A percentile compares a stretch with the other conserved stretches of the same genome.
Conservation (phyloP, 129 eudicot species). For the Pittosporum tobira region DNA sequence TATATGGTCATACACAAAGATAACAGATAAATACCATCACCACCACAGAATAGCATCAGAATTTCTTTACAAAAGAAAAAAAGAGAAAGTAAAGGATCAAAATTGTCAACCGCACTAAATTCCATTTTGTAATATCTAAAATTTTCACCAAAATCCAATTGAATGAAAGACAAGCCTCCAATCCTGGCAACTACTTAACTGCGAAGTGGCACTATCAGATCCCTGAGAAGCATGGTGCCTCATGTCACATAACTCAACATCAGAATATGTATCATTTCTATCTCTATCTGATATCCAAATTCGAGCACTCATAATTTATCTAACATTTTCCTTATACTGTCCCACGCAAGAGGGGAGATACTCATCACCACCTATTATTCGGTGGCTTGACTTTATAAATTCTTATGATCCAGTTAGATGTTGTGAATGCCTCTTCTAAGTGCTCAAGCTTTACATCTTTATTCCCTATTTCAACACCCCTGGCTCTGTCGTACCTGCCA, state of each 20-base stretch:
- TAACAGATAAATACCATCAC: too few relatives aligned
- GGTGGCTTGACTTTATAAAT: conserved; percentile 96
- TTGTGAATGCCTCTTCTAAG: conserved; percentile 91
- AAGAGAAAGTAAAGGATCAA: too few relatives aligned
- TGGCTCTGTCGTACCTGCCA: conserved; percentile 82
- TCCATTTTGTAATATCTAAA: background rate
- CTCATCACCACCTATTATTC: conserved; percentile 70
- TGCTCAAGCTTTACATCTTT: conserved; percentile 87
- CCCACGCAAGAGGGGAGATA: conserved; percentile 5
- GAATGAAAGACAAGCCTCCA: background rate
- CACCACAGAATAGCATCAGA: too few relatives aligned
- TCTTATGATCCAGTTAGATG: conserved; percentile 93
- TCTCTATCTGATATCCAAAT: background rate
- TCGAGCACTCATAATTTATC: conserved; percentile 2
- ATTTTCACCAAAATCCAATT: too few relatives aligned
- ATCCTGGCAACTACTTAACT: background rate
- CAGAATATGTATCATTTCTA: conserved; percentile 1
- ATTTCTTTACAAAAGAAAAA: too few relatives aligned
- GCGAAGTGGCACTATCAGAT: background rate
- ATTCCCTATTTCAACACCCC: conserved; percentile 95
- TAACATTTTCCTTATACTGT: background rate
- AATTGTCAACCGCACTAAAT: background rate
- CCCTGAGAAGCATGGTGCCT: background rate
- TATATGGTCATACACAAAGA: too few relatives aligned
- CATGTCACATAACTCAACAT: background rate